Conservation (phyloP, 441 rosid species). For the Aquilaria agallochum region DNA sequence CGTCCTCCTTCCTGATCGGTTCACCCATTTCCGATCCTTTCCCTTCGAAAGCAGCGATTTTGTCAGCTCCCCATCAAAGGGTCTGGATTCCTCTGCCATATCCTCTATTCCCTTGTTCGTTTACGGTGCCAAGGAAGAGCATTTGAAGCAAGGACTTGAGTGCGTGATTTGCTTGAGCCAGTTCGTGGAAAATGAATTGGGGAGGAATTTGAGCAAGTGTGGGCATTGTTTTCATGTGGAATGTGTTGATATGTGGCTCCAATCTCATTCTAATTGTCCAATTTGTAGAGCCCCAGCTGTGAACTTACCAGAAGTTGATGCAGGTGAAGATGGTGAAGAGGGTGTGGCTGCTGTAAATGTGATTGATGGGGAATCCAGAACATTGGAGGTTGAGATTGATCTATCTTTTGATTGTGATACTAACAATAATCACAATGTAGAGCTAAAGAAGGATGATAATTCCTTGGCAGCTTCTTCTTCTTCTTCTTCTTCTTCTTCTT, state of each 20-base stretch:
- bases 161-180: slow-evolving; percentile 66
- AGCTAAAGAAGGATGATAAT: slow-evolving; percentile 11
- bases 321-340: slow-evolving; percentile 16
- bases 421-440: slow-evolving; percentile 19
- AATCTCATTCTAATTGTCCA: slow-evolving; percentile 64
- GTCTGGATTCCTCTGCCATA: slow-evolving; percentile 54
- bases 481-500: slow-evolving; percentile 20
- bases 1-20: slow-evolving; percentile 20
- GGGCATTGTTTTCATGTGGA: slow-evolving; percentile 70
- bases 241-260: slow-evolving; percentile 83
- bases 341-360: background rate
- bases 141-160: slow-evolving; percentile 26
- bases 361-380: slow-evolving; percentile 1
- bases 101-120: slow-evolving; percentile 72
- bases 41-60: slow-evolving; percentile 15
- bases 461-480: slow-evolving; percentile 25
- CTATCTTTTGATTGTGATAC: slow-evolving; percentile 7
- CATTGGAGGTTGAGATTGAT: slow-evolving; percentile 21
- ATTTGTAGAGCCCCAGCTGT: slow-evolving; percentile 55
- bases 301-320: slow-evolving; percentile 16
- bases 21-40: slow-evolving; percentile 30
- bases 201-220: slow-evolving; percentile 53
- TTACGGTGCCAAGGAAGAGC: slow-evolving; percentile 22
- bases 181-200: slow-evolving; percentile 60
- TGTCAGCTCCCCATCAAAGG: slow-evolving; percentile 28